Evolutionary conservation across 2,329 filamentous ascomycete genomes (phyloP).

Genomic region (Fusarium drepaniforme): DNA sequence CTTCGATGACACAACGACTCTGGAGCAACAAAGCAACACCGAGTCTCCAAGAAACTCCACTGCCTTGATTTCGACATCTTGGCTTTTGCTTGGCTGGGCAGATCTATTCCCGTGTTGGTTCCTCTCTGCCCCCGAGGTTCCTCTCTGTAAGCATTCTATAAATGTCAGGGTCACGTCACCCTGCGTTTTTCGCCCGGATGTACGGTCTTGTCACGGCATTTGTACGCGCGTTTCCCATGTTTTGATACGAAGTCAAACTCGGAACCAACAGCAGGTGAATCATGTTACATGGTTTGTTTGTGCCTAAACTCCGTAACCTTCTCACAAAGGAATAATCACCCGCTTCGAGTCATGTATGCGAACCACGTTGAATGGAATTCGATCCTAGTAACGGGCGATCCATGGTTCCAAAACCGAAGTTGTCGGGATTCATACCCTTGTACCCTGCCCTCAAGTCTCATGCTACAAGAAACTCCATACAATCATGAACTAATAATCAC

Average conservation of each 20-base stretch:
- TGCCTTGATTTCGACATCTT: slow-evolving; percentile 4
- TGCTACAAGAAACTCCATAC: not conserved
- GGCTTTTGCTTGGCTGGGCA: not conserved
- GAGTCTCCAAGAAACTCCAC: not conserved
- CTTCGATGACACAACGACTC: no score
- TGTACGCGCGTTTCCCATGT: not conserved
- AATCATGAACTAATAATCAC: not conserved
- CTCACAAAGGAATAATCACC: not conserved
- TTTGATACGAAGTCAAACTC: not conserved
- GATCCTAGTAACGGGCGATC: not conserved
- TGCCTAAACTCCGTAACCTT: not conserved
- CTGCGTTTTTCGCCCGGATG: not conserved
- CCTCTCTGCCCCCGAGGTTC: no score
- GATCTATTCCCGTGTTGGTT: not conserved
- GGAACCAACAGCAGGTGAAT: not conserved
- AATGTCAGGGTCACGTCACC: slow-evolving; percentile 1
- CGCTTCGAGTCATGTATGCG: not conserved
- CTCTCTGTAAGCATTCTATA: not conserved
- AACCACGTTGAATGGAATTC: not conserved
- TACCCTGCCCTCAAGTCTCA: not conserved
- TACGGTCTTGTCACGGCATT: not conserved
- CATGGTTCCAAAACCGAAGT: not conserved
- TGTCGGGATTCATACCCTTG: not conserved
- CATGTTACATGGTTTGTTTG: not conserved
- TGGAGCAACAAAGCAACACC: not conserved